A percentile compares a stretch with the other conserved stretches of the same genome.
phyloP scores from a whole-genome alignment of 768 basidiomycete genomes.

The Chlorophyllum brunneum region DNA sequence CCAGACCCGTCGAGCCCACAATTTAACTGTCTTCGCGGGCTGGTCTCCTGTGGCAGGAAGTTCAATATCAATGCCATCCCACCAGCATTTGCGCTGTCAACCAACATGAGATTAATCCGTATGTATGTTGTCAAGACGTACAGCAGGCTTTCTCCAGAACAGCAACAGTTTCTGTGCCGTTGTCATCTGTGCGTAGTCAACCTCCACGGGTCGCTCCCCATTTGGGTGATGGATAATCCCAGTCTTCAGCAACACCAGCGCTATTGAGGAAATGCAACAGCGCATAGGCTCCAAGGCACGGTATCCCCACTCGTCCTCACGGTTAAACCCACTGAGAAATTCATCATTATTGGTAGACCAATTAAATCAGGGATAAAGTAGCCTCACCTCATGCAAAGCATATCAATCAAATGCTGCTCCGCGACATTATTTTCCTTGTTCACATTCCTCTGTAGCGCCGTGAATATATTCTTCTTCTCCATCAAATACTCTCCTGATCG shows the following conservation, averaged over 20 bases:
- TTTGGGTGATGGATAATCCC: slow-evolving; percentile 81
- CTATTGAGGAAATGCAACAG: slow-evolving; percentile 98
- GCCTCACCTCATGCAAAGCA: slow-evolving; percentile 96
- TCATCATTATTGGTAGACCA: slow-evolving; percentile 9
- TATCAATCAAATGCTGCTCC: slow-evolving; percentile 99
- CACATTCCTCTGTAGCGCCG: slow-evolving; percentile 96
- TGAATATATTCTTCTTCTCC: slow-evolving; percentile 90
- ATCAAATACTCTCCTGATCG: slow-evolving; percentile 85
- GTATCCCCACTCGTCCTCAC: slow-evolving; percentile 98
- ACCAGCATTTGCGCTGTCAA: slow-evolving; percentile 94
- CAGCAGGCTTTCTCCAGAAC: slow-evolving; percentile 99
- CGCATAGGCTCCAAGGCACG: slow-evolving; percentile 93
- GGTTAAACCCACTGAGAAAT: slow-evolving; percentile 79
- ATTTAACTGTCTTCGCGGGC: slow-evolving; percentile 61
- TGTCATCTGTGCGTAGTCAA: slow-evolving; percentile 92
- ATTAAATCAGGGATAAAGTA: slow-evolving; percentile 5
- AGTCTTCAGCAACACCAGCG: slow-evolving; percentile 94
- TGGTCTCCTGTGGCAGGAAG: slow-evolving; percentile 55
- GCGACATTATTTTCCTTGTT: slow-evolving; percentile 99
- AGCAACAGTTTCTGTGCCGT: slow-evolving; percentile 95
- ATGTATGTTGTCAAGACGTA: slow-evolving; percentile 38
- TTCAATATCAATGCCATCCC: slow-evolving; percentile 95
- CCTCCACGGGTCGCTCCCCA: slow-evolving; percentile 67
- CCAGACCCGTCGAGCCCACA: slow-evolving; percentile 98
- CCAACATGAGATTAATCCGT: slow-evolving; percentile 6